These are phyloP conservation scores for Elongisporangium prolatum DNA, from an alignment of 352 stramenopile species.

Conservation along the genomic window DNA sequence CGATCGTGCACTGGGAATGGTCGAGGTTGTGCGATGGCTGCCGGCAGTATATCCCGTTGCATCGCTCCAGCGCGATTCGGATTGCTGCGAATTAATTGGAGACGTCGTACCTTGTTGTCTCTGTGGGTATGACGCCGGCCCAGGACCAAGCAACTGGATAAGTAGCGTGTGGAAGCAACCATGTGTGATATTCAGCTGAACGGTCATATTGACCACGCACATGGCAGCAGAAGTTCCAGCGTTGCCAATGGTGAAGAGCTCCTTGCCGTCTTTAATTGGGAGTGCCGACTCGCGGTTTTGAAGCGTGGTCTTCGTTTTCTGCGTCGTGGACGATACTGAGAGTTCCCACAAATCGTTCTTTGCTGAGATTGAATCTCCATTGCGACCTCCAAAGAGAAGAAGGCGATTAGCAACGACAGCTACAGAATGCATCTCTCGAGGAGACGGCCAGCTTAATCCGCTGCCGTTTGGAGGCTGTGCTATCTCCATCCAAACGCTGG, in stretches of 20 bases:
- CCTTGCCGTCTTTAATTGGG: conserved; percentile 35
- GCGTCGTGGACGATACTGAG: conserved; percentile 38
- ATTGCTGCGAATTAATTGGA: conserved; percentile 23
- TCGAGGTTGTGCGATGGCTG: conserved; percentile 23
- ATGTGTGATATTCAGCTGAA: conserved; percentile 55
- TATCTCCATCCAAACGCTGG: conserved; percentile 48
- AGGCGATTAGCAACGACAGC: conserved; percentile 34
- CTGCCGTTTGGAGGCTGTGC: conserved; percentile 1
- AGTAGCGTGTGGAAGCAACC: conserved; percentile 42
- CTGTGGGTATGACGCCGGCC: conserved; percentile 44
- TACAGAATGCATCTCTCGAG: conserved; percentile 61
- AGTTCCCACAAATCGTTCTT: conserved; percentile 68
- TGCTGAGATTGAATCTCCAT: conserved; percentile 19
- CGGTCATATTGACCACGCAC: conserved; percentile 38
- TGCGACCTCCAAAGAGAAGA: conserved; percentile 55
- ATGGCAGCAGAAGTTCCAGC: conserved; percentile 24
- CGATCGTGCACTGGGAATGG: conserved; percentile 29
- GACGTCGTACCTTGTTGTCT: conserved; percentile 39
- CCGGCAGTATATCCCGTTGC: conserved; percentile 19
- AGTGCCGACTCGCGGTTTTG: conserved; percentile 33
- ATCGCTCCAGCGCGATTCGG: conserved; percentile 46
- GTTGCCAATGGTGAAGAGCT: conserved; percentile 45
- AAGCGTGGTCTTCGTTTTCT: conserved; percentile 22
- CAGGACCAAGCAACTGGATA: conserved; percentile 56
- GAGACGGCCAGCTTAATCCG: conserved; percentile 12